These are phyloP conservation scores for Fistulinella cinereoalba DNA, from an alignment of 1,284 basidiomycete species.

Conservation along the genomic window DNA sequence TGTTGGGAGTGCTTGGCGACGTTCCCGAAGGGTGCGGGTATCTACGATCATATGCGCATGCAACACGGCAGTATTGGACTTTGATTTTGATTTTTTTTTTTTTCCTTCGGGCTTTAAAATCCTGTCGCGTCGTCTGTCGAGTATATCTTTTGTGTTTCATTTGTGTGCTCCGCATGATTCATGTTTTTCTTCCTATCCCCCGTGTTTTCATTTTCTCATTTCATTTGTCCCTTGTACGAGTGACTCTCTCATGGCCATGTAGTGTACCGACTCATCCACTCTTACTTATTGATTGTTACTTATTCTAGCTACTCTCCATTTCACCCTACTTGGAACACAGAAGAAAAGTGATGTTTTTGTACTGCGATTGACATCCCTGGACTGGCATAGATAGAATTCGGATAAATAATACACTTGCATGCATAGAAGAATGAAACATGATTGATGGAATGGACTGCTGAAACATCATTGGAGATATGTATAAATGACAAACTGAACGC, in stretches of 20 bases:
- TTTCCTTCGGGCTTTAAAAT: too few species aligned
- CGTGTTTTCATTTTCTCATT: not conserved
- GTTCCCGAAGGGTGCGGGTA: constrained; percentile 55
- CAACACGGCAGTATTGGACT: constrained; percentile 52
- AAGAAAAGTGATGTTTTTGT: too few species aligned
- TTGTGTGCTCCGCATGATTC: constrained; percentile 4
- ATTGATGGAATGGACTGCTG: not conserved
- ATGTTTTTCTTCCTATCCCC: not conserved
- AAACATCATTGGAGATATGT: constrained; percentile 22
- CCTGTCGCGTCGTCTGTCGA: not conserved
- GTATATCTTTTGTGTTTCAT: not conserved
- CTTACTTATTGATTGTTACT: constrained; percentile 26
- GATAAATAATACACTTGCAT: constrained; percentile 21
- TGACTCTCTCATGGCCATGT: constrained; percentile 6
- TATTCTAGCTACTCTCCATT: constrained; percentile 14
- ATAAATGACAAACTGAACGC: constrained; percentile 38
- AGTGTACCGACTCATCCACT: constrained; percentile 1
- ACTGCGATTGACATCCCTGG: too few species aligned
- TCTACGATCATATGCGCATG: constrained; percentile 58
- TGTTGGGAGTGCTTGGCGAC: constrained; percentile 74
- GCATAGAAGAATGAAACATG: not conserved
- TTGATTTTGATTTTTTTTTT: constrained; percentile 10
- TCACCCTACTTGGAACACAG: too few species aligned
- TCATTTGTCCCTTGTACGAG: constrained; percentile 11
- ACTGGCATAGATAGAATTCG: constrained; percentile 13